Evolutionary conservation across 257 asterid species (phyloP), one percentile per base, ranked within the genome.

Genomic region (Eucommia ulmoides): DNA sequence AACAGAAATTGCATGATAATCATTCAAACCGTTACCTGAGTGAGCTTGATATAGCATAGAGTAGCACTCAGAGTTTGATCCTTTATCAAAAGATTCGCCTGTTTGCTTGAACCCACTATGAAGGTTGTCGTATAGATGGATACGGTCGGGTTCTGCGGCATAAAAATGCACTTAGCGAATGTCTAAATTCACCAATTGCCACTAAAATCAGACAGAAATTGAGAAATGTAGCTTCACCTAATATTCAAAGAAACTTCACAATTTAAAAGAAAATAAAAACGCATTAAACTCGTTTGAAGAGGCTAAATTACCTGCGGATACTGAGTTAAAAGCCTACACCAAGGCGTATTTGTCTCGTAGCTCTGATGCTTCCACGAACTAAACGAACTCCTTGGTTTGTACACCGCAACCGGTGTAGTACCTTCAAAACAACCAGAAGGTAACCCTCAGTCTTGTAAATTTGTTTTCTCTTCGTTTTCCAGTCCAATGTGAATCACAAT

Each of bases 261-360:
- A n/a, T n/a, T n/a, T n/a, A n/a, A n/a, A n/a, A n/a, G n/a, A n/a
- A n/a, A n/a, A n/a, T n/a, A n/a, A n/a, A n/a, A n/a, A n/a, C n/a
- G 4, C 15, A 42, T 42, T 18, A 1, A 42, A 16, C 20, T 2
- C 16, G 2, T 38, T 38, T 18, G 3, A 2, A 42, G 20, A 10
- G 20, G 41, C 49, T 17, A 11, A 33, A 48, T 54, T 55, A 84
- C 95, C 95, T 74, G 86, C 1, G 80, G 69, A 11, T 77, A 53
- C 71, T 76, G 77, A 3, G 95, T 48, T 38, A 84, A 71, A 53
- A 84, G 85, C 68, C 79, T 72, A 61, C 93, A 74, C 95, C 95
- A 84, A 19, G 95, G 93, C 1, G 83, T 54, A 18, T 65, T 55
- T 12, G 73, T 76, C 51, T 81, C 80, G 47, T 33, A 65, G 45